Conservation (phyloP, 1,284 basidiomycete genomes). For the Sutorius eximius region DNA sequence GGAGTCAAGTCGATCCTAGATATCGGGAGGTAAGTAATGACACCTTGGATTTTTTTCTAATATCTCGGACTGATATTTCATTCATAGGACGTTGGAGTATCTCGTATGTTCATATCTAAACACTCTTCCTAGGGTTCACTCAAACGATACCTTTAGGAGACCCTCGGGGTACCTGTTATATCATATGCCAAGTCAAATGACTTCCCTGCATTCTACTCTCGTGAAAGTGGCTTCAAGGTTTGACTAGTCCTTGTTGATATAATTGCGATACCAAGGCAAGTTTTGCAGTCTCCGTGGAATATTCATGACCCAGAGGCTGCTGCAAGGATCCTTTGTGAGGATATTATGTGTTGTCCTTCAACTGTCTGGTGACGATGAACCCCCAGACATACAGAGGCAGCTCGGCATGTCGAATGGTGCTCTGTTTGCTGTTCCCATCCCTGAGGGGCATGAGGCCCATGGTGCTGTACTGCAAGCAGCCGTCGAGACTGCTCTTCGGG, state of each 20-base stretch:
- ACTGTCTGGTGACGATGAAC: conserved; percentile 7
- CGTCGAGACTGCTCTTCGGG: conserved; percentile 84
- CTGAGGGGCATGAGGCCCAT: conserved; percentile 65
- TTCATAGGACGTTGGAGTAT: conserved; percentile 84
- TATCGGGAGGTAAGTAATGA: conserved; percentile 64
- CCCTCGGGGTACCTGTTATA: conserved; percentile 90
- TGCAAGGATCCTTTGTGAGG: conserved; percentile 71
- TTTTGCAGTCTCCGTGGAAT: conserved; percentile 66
- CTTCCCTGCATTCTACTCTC: conserved; percentile 95
- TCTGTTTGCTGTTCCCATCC: conserved; percentile 91
- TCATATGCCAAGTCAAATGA: conserved; percentile 75
- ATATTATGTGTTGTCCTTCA: neutral
- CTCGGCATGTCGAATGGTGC: conserved; percentile 71
- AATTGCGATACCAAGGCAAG: conserved; percentile 3
- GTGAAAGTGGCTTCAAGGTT: conserved; percentile 78
- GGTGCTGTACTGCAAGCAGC: conserved; percentile 76
- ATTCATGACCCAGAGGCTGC: conserved; percentile 60
- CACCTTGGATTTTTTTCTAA: neutral
- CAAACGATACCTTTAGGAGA: conserved; percentile 67
- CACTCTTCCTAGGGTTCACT: neutral
- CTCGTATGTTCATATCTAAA: conserved; percentile 51
- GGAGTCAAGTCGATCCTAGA: conserved; percentile 97
- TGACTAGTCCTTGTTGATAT: neutral
- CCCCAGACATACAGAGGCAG: conserved; percentile 57
- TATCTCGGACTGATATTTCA: conserved; percentile 8